Evolutionary conservation across 1,284 basidiomycete species (phyloP).

Genomic region (Inonotus hispidus): DNA sequence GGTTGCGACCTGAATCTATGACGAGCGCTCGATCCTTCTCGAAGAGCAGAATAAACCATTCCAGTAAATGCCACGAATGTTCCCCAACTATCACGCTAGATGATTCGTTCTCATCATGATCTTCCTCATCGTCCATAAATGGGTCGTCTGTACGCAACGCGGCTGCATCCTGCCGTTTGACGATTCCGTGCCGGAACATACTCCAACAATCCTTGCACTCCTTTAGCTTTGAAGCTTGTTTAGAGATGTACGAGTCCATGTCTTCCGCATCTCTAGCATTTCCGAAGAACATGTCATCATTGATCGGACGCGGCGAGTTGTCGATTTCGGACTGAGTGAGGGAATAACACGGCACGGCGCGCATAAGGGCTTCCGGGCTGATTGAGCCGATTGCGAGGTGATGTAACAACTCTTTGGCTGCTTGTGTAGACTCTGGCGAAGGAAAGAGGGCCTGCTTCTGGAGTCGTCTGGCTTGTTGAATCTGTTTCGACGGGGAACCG

Average conservation of each 20-base stretch:
- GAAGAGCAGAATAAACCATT: slow-evolving; percentile 59
- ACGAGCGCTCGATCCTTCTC: slow-evolving; percentile 51
- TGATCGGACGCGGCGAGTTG: slow-evolving; percentile 15
- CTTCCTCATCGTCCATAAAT: slow-evolving; percentile 22
- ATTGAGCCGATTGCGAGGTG: slow-evolving; percentile 50
- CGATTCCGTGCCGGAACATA: slow-evolving; percentile 50
- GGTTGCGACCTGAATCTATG: slow-evolving; percentile 20
- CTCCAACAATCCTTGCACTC: slow-evolving; percentile 56
- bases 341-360: slow-evolving; percentile 49
- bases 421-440: slow-evolving; percentile 40
- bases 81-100: slow-evolving; percentile 40
- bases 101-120: slow-evolving; percentile 24
- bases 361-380: slow-evolving; percentile 44
- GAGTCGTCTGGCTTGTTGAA: slow-evolving; percentile 32
- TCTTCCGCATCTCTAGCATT: slow-evolving; percentile 30
- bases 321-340: slow-evolving; percentile 15
- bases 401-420: slow-evolving; percentile 50
- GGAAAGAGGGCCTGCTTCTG: slow-evolving; percentile 33
- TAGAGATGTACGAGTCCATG: slow-evolving; percentile 52
- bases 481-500: slow-evolving; percentile 37
- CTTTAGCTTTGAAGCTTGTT: slow-evolving; percentile 45
- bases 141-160: slow-evolving; percentile 20
- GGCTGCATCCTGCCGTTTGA: slow-evolving; percentile 29
- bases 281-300: not conserved
- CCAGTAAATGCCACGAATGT: slow-evolving; percentile 58